Evolutionary conservation across 2,329 filamentous ascomycete genomes (phyloP).

Genomic region (Epichloe uncinata): DNA sequence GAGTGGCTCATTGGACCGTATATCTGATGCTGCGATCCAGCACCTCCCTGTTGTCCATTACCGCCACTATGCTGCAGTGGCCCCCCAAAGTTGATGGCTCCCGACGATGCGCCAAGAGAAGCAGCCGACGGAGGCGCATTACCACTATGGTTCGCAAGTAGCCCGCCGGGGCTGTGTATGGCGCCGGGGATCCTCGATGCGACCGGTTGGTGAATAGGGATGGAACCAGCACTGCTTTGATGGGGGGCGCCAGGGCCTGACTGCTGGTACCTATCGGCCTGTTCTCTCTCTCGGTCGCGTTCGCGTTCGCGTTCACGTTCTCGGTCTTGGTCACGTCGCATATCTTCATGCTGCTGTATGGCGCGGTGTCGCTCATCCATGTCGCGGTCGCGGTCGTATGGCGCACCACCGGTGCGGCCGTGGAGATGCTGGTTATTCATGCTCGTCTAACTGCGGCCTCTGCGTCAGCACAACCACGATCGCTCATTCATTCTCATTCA

Average conservation of each 20-base stretch:
- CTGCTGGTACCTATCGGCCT: conserved; percentile 53
- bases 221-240: conserved; percentile 76
- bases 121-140: conserved; percentile 37
- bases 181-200: conserved; percentile 67
- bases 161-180: conserved; percentile 83
- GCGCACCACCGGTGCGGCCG: conserved; percentile 24
- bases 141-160: conserved; percentile 62
- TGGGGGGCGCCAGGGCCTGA: conserved; percentile 38
- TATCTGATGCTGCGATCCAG: conserved; percentile 38
- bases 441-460: conserved; percentile 11
- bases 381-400: conserved; percentile 35
- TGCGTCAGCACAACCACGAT: conserved; percentile 4
- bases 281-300: conserved; percentile 23
- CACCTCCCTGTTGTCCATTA: conserved; percentile 30
- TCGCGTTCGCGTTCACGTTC: conserved; percentile 57
- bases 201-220: conserved; percentile 89
- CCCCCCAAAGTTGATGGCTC: conserved; percentile 41
- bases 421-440: conserved; percentile 37
- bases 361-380: conserved; percentile 35
- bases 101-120: conserved; percentile 38
- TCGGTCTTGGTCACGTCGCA: conserved; percentile 33
- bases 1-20: conserved; percentile 41
- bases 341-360: conserved; percentile 33
- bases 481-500: conserved; percentile 6
- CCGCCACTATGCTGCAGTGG: conserved; percentile 41